Conservation (phyloP, 202 grass and related monocot species). For the Elaeis oleifera region DNA sequence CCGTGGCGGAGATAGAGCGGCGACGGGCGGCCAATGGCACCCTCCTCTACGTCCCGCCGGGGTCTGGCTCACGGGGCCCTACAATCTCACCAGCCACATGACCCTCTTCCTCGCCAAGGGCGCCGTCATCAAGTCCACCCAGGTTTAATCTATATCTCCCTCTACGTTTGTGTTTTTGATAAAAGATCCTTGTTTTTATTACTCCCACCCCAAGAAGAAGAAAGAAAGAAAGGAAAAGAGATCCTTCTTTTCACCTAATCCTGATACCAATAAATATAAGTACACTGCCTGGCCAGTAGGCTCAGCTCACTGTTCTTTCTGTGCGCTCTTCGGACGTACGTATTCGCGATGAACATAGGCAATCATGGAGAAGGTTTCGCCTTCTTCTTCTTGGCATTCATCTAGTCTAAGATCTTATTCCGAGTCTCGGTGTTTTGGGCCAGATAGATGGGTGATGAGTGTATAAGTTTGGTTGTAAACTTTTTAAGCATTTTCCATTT, state of each 20-base stretch:
- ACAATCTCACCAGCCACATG: slow-evolving; percentile 87
- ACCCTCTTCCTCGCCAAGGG: slow-evolving; percentile 76
- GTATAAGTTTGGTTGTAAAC: not conserved
- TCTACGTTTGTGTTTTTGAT: not conserved
- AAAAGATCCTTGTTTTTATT: slow-evolving; percentile 6
- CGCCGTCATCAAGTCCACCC: slow-evolving; percentile 62
- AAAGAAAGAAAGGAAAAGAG: too few relatives aligned
- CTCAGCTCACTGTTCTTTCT: too few relatives aligned
- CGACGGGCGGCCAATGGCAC: slow-evolving; percentile 40
- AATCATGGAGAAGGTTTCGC: too few relatives aligned
- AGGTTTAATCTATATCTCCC: slow-evolving; percentile 26
- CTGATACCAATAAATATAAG: too few relatives aligned
- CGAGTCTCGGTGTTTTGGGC: not conserved
- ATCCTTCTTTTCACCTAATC: too few relatives aligned
- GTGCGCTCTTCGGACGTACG: too few relatives aligned
- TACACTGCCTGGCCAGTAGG: too few relatives aligned
- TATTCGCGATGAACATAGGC: too few relatives aligned
- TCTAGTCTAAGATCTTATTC: too few relatives aligned
- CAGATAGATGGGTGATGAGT: too few relatives aligned
- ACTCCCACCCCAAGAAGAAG: too few relatives aligned
- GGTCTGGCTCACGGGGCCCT: slow-evolving; percentile 75
- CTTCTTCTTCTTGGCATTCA: too few relatives aligned
- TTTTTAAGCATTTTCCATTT: not conserved
- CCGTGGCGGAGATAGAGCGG: slow-evolving; percentile 43
- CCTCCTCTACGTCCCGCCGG: slow-evolving; percentile 63